phyloP scores from a whole-genome alignment of 345 rosid genomes.

The Garcia nutans region DNA sequence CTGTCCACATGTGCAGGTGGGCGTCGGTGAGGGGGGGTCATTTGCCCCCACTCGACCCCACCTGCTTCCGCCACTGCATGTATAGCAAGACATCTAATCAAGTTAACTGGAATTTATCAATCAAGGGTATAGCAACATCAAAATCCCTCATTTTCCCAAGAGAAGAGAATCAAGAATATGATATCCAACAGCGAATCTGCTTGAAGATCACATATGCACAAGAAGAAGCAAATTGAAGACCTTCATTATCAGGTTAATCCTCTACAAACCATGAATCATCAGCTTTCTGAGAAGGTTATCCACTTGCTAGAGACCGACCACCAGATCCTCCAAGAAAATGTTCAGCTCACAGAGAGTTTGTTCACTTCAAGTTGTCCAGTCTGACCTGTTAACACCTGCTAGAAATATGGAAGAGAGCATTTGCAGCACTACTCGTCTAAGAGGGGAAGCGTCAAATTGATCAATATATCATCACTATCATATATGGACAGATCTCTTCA shows the following conservation, averaged over 20 bases:
- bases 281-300: slow-evolving; percentile 67
- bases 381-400: slow-evolving; percentile 48
- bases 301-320: slow-evolving; percentile 62
- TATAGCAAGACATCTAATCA: too few species aligned
- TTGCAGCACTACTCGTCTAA: slow-evolving; percentile 23
- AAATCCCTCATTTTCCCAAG: too few species aligned
- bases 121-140: too few species aligned
- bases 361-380: slow-evolving; percentile 54
- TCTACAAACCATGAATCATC: slow-evolving; percentile 50
- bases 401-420: slow-evolving; percentile 36
- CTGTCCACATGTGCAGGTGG: too few species aligned
- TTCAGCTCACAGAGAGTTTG: slow-evolving; percentile 61
- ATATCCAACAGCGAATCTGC: slow-evolving; percentile 82
- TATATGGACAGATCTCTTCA: neutral
- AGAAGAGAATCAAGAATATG: slow-evolving; percentile 62
- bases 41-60: too few species aligned
- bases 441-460: slow-evolving; percentile 38
- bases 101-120: too few species aligned
- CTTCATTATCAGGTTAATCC: slow-evolving; percentile 65
- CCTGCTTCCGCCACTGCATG: too few species aligned
- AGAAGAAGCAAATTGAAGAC: slow-evolving; percentile 75
- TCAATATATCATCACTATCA: slow-evolving; percentile 12
- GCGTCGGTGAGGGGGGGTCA: too few species aligned
- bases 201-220: slow-evolving; percentile 61
- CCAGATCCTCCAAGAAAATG: slow-evolving; percentile 65